Evolutionary conservation across 169 alveolate genomes (phyloP).

Genomic region (Cryptosporidium viatorum): DNA sequence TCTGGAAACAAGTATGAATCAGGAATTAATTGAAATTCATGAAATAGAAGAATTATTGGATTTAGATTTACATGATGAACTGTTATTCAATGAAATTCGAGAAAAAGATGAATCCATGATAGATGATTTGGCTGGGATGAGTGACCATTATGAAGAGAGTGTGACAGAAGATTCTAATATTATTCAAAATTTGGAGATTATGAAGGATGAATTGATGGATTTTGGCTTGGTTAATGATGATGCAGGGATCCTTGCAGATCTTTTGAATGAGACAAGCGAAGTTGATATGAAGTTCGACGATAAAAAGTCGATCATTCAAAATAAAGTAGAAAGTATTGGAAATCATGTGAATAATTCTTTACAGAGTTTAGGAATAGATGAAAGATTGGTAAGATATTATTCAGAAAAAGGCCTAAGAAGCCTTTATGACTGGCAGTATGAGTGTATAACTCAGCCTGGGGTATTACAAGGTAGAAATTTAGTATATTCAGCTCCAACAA

Average conservation of each 20-base stretch:
- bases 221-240: not conserved
- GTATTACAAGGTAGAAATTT: slow-evolving; percentile 78
- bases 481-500: slow-evolving; percentile 88
- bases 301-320: not conserved
- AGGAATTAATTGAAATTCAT: not conserved
- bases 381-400: slow-evolving; percentile 16
- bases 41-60: slow-evolving; percentile 5
- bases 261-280: not conserved
- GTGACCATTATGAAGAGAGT: not conserved
- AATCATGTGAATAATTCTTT: not conserved
- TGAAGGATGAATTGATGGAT: not conserved
- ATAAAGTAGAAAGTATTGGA: not conserved
- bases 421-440: slow-evolving; percentile 79
- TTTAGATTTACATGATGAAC: not conserved
- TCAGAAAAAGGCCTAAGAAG: slow-evolving; percentile 17
- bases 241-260: not conserved
- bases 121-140: not conserved
- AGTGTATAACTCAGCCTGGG: slow-evolving; percentile 77
- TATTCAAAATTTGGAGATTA: not conserved
- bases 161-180: not conserved
- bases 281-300: not conserved
- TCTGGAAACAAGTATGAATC: not conserved
- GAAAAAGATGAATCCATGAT: not conserved
- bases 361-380: slow-evolving; percentile 20
- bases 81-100: not conserved